Percentiles rank a stretch among this genome's conserved stretches.
Conservation (phyloP, 1,284 basidiomycete species). For the Ceratorhiza oryzae-sativae region DNA sequence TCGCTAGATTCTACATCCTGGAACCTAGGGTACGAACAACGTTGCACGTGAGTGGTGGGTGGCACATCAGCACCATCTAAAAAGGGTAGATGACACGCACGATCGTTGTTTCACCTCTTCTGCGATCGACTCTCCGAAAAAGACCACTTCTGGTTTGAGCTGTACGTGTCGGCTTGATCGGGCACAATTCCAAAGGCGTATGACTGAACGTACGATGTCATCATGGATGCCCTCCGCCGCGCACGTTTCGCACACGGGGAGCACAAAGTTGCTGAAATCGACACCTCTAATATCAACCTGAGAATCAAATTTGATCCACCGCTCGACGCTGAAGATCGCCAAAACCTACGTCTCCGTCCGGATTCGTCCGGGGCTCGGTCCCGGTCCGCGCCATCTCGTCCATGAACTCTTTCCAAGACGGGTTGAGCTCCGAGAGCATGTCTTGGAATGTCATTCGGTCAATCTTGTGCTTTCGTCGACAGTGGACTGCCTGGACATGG, state of each 20-base stretch:
- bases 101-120: slow-evolving; percentile 69
- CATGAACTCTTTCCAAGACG: slow-evolving; percentile 75
- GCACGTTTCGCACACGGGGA: slow-evolving; percentile 78
- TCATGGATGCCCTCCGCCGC: slow-evolving; percentile 58
- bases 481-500: slow-evolving; percentile 68
- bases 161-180: slow-evolving; percentile 46
- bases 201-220: slow-evolving; percentile 56
- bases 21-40: slow-evolving; percentile 54
- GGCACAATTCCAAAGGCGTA: neutral
- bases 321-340: neutral
- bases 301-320: neutral
- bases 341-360: slow-evolving; percentile 84
- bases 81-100: slow-evolving; percentile 55
- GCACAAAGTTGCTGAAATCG: slow-evolving; percentile 76
- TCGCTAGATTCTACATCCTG: slow-evolving; percentile 66
- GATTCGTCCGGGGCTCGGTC: slow-evolving; percentile 77
- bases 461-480: slow-evolving; percentile 70
- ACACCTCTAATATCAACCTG: slow-evolving; percentile 83
- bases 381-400: slow-evolving; percentile 72
- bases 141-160: slow-evolving; percentile 86
- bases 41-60: neutral
- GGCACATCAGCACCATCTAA: neutral
- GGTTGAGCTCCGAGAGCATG: slow-evolving; percentile 74
- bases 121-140: slow-evolving; percentile 87
- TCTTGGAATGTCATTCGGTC: slow-evolving; percentile 77